Base-by-base conservation (phyloP, 805 yeast species). In the Cyberlindnera bimundalis region DNA sequence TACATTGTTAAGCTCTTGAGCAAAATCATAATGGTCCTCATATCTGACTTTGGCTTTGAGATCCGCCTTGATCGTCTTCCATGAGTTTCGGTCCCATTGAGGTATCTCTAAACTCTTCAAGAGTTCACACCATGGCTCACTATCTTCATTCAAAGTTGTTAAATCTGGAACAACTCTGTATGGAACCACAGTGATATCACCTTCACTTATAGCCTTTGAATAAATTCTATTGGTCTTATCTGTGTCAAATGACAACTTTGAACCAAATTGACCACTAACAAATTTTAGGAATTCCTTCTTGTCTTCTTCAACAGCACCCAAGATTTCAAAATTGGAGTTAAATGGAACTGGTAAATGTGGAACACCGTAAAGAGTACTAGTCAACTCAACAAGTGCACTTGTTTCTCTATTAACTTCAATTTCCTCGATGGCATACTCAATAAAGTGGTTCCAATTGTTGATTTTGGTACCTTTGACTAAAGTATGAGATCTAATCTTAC, bases 391-490 rank as follows among this genome's bases (percentile, higher is more conserved):
- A 10, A 43, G 9, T 3, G 7, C 5, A 7, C 17, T 23, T 4
- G 35, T 28, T 4, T 42, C 31, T 14, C 14, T 16, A 12, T 26
- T 25, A 4, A 16, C 8, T 6, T 7, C 17, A n/a, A 25, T 13
- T 3, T 8, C 15, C 20, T 39, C 45, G 2, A 48, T 29, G 10
- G 37, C 37, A 25, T 48, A 51, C n/a, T 24, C 35, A 29, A 51
- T 46, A 29, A 46, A 43, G 21, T 46, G 42, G 12, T 36, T 20
- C 55, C 55, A 51, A 11, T 27, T 35, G 36, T 51, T 50, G 8
- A n/a, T 21, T 30, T 10, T 11, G 4, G 5, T 20, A 20, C n/a
- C 14, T 16, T 15, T 21, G 5, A 15, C n/a, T 14, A 29, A 11
- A 12, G 23, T 29, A 6, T 20, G 28, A 3, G 28, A 8, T 12